phyloP scores from a whole-genome alignment of 306 rosid species.

The Quercus ilex region DNA sequence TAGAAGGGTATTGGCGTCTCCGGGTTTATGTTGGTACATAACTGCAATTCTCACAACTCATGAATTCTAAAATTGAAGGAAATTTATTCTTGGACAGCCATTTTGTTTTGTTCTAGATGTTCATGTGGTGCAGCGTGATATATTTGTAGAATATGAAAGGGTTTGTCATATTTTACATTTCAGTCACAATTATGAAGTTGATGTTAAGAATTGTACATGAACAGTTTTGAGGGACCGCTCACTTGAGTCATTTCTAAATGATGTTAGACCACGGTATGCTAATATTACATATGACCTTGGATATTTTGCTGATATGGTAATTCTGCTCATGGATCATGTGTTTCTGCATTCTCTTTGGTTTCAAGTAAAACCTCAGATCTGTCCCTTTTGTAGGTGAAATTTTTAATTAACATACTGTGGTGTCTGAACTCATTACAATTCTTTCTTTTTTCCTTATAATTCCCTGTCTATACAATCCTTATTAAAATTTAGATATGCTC shows the following conservation, averaged over 20 bases:
- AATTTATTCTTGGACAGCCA: background rate
- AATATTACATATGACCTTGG: background rate
- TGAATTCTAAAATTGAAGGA: too few relatives aligned
- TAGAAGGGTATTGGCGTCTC: too few relatives aligned
- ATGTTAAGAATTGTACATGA: background rate
- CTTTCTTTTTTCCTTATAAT: background rate
- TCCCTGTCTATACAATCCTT: slow-evolving; percentile 28
- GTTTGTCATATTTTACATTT: background rate
- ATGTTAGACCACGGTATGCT: background rate
- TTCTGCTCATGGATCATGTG: background rate
- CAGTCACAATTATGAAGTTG: background rate
- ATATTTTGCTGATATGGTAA: background rate
- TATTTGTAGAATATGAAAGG: background rate
- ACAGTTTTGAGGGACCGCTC: background rate
- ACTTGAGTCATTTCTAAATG: background rate
- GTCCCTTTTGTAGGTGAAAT: background rate
- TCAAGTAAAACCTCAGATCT: background rate
- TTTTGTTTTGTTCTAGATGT: background rate
- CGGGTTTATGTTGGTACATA: too few relatives aligned
- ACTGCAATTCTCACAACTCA: too few relatives aligned
- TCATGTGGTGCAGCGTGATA: background rate
- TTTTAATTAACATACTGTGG: background rate
- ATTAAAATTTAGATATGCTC: slow-evolving; percentile 67
- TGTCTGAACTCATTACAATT: background rate
- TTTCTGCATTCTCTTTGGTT: background rate